Evolutionary conservation across 768 basidiomycete genomes (phyloP).

Genomic region (Lentinula edodes): DNA sequence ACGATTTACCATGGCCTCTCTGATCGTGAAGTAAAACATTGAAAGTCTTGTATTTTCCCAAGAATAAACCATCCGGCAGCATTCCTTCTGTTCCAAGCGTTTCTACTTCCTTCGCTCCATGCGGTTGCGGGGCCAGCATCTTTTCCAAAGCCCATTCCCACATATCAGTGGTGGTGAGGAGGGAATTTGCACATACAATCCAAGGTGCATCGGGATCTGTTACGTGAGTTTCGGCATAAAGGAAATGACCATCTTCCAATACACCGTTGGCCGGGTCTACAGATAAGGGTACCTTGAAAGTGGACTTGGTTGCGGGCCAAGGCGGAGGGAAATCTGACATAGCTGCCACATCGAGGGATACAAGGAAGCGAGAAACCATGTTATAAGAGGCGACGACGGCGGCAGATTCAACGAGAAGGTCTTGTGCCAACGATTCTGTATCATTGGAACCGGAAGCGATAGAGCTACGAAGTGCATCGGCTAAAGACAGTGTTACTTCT

Average conservation of each 20-base stretch:
- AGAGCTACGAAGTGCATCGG: conserved; percentile 24
- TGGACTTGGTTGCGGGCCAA: conserved; percentile 34
- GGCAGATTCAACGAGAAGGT: conserved; percentile 49
- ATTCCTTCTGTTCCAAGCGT: neutral
- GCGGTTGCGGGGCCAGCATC: conserved; percentile 24
- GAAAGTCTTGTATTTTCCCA: conserved; percentile 21
- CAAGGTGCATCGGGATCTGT: conserved; percentile 37
- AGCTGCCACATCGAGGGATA: conserved; percentile 57
- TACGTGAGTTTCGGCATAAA: conserved; percentile 38
- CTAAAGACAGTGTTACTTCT: conserved; percentile 33
- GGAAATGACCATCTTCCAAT: conserved; percentile 21
- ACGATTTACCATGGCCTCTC: conserved; percentile 46
- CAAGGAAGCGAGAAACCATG: conserved; percentile 64
- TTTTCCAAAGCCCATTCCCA: conserved; percentile 40
- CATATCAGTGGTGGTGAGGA: conserved; percentile 42
- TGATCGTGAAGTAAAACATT: conserved; percentile 49
- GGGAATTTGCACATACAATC: conserved; percentile 46
- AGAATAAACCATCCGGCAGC: conserved; percentile 7
- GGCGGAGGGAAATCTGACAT: conserved; percentile 38
- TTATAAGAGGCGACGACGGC: conserved; percentile 54
- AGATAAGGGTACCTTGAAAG: conserved; percentile 31
- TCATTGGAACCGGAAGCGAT: conserved; percentile 17
- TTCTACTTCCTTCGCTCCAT: neutral
- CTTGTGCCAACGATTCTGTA: conserved; percentile 23
- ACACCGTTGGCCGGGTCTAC: conserved; percentile 10